Conservation (phyloP, 139 green algal genomes). For the Prasinococcaceae sp. region DNA sequence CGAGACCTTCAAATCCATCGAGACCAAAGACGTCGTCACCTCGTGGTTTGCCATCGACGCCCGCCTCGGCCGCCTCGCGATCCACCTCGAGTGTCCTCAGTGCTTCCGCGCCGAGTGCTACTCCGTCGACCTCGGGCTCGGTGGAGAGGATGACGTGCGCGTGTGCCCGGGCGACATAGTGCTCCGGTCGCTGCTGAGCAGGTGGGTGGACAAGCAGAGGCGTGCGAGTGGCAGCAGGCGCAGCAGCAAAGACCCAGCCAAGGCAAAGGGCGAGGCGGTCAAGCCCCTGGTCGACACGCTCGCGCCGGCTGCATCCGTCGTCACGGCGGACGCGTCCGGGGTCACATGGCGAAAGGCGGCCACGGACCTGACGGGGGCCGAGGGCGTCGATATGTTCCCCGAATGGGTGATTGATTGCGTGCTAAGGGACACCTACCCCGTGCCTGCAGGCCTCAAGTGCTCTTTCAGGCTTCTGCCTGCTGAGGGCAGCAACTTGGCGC, state of each 20-base stretch:
- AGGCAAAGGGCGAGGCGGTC: background rate
- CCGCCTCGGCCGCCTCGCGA: constrained; percentile 40
- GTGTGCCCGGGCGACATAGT: constrained; percentile 48
- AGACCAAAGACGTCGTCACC: no score
- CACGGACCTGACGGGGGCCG: constrained; percentile 21
- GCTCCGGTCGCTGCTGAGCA: constrained; percentile 34
- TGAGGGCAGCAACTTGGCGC: constrained; percentile 45
- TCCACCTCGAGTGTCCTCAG: constrained; percentile 51
- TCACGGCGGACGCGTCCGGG: constrained; percentile 20
- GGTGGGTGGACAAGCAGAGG: constrained; percentile 26
- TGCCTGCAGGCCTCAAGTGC: no score
- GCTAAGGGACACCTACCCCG: no score
- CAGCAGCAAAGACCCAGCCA: background rate
- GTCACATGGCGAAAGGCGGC: constrained; percentile 21
- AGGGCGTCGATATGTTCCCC: constrained; percentile 37
- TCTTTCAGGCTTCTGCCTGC: constrained; percentile 60
- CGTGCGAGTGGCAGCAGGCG: background rate
- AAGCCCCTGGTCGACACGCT: background rate
- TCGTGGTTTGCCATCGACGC: constrained; percentile 65
- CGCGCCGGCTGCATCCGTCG: constrained; percentile 11
- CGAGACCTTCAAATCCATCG: no score
- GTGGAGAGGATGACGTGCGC: no score
- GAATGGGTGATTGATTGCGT: constrained; percentile 59
- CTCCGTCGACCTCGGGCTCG: constrained; percentile 20
- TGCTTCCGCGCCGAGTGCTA: constrained; percentile 74